Base-by-base conservation (phyloP, 2,329 filamentous ascomycete genomes). In the Mycosphaerelloides madeirae region DNA sequence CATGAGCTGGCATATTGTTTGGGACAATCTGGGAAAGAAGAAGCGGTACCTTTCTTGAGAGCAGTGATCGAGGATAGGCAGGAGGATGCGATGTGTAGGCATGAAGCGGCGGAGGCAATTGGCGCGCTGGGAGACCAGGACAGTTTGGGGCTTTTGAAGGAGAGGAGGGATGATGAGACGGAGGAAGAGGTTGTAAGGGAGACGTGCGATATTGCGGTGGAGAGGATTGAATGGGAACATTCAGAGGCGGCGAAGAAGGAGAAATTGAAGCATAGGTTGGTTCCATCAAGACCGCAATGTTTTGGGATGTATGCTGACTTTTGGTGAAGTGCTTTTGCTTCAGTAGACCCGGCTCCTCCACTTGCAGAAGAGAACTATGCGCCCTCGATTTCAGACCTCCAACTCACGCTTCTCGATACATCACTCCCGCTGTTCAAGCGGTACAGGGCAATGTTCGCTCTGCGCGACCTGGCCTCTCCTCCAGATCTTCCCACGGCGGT, bases 1-100 rank as follows among this genome's bases (percentile, higher is more conserved):
- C 93, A 98, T 68, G 93, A 98, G 66, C 77, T 98, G 38, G 93
- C 93, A 19, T 98, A 98, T 72, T 98, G 93, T 64, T 78, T 98
- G 2, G 93, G 93, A 6, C 93, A 98, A 70, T 91, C 87, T 1
- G 82, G 82, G 46, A 88, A 95, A 63, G 68, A 76, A 39, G 82
- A 82, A 35, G 85, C 90, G 0, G 79, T 89, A 8, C 77, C 83
- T 8, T 84, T 81, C 51, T 74, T 98, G 55, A 78, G 83, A 46
- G 69, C 75, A 11, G 87, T 94, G 12, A 74, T 97, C 45, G 78
- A 85, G 54, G 80, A 97, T 66, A 71, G 81, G 52, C 64, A 80
- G n/a, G 88, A 97, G 68, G 90, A 97, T 71, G 70, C 85, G 29
- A 98, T 98, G 90, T 94, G 88, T 68, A 79, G 93, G 56, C 93